Evolutionary conservation across 1,284 basidiomycete genomes (phyloP).

Genomic region (Trichosporon coremiiforme): DNA sequence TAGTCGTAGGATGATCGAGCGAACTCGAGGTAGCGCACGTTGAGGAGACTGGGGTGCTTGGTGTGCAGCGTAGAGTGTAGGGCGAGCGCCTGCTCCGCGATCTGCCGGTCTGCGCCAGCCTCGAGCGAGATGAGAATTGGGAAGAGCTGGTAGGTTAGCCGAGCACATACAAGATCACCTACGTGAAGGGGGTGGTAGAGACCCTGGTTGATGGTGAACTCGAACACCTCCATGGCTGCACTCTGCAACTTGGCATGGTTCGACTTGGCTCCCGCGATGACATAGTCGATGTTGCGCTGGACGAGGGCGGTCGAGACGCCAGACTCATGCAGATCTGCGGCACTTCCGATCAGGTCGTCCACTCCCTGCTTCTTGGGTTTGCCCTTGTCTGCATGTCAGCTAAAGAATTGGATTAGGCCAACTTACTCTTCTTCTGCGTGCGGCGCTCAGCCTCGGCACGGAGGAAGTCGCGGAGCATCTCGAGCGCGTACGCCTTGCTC

Average conservation of each 20-base stretch:
- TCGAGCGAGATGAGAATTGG: conserved; percentile 92
- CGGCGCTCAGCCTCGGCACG: conserved; percentile 66
- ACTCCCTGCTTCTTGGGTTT: conserved; percentile 63
- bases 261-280: conserved; percentile 78
- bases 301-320: conserved; percentile 90
- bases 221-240: conserved; percentile 85
- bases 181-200: conserved; percentile 90
- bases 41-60: conserved; percentile 88
- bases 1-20: conserved; percentile 80
- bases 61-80: conserved; percentile 79
- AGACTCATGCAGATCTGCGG: conserved; percentile 90
- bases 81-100: conserved; percentile 74
- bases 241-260: conserved; percentile 71
- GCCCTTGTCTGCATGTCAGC: conserved; percentile 23
- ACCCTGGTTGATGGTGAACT: conserved; percentile 90
- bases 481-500: conserved; percentile 71
- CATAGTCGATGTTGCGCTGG: conserved; percentile 82
- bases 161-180: conserved; percentile 31
- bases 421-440: conserved; percentile 58
- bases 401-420: not conserved
- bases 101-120: conserved; percentile 67
- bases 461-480: conserved; percentile 88
- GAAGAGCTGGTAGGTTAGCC: conserved; percentile 65
- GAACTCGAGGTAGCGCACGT: conserved; percentile 77
- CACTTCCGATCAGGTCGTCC: conserved; percentile 90